Evolutionary conservation across 1,284 basidiomycete genomes (phyloP), one percentile per base, ranked within the genome.

Genomic region (Moesziomyces globuligerus): DNA sequence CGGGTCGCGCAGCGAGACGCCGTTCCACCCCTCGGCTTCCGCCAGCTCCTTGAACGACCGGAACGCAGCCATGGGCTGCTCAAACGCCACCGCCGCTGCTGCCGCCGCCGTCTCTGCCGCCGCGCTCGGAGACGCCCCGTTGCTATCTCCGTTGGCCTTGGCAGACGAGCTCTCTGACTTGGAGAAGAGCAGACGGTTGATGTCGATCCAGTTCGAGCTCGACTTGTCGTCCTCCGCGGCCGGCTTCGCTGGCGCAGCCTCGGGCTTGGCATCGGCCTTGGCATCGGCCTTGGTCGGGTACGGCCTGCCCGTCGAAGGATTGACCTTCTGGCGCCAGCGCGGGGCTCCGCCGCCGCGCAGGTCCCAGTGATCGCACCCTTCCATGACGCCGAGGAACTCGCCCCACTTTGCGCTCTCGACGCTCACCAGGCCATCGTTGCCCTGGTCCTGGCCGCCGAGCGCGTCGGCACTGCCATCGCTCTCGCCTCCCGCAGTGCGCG

Each of bases 281-380:
- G n/a, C n/a, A n/a, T 48, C 41, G 8, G 36, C 49, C 25, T 67
- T 71, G 39, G 26, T 51, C 4, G 56, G 46, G 25, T 67, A 75
- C 2, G 75, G 74, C 41, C 65, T 64, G 13, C 74, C 76, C 11
- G 72, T 77, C 15, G 58, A 51, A 73, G 78, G 54, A 74, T 82
- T 71, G 71, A 81, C 65, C 54, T 74, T 67, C 58, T 68, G 56
- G 40, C 43, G 76, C 79, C 75, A 59, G 49, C 83, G 53, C 28
- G 78, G 59, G 48, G 85, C 86, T n/a, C 86, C 85, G 52, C 85
- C 90, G 0, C 96, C 96, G 55, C 96, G 85, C 76, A 98, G 86
- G 77, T 96, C 92, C 96, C 96, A 99, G 81, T 98, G 96, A 85
- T 99, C 94, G 73, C 89, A 91, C 3, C 90, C 90, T 68, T 96